Evolutionary conservation across 345 rosid species (phyloP).

Genomic region (Gossypium turneri): DNA sequence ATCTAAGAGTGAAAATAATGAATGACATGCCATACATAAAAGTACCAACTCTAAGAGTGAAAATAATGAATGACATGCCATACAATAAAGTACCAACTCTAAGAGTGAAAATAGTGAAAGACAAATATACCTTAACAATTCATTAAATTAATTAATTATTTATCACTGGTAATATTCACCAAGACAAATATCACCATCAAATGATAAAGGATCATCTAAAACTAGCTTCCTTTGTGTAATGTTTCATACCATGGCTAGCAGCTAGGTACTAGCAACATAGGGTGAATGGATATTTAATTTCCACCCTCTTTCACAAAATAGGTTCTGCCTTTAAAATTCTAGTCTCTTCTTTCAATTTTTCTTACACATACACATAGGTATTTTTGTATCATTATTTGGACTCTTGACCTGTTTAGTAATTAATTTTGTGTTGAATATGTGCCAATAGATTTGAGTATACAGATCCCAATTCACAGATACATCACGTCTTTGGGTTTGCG

Average conservation of each 20-base stretch:
- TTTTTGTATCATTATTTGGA: not conserved
- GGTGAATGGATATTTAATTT: not conserved
- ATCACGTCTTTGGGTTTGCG: not conserved
- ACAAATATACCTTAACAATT: not conserved
- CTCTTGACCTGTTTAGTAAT: not conserved
- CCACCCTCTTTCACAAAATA: not conserved
- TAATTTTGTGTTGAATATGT: not conserved
- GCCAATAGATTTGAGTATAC: not conserved
- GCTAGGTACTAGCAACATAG: not conserved
- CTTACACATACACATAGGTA: not conserved
- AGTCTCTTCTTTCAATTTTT: not conserved
- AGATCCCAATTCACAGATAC: not conserved
- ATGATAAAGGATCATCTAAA: not conserved
- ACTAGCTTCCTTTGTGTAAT: not conserved
- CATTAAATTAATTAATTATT: not conserved
- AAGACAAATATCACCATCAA: not conserved
- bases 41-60: too few relatives aligned
- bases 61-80: not conserved
- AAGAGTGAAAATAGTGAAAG: not conserved
- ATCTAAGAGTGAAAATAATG: not conserved
- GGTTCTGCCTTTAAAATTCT: not conserved
- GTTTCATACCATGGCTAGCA: not conserved
- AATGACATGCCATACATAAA: not conserved
- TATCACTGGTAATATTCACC: not conserved
- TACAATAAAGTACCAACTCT: not conserved